Percentiles rank a stretch among this genome's conserved stretches.
phyloP scores from a whole-genome alignment of 192 early-diverging fungal genomes.

The Neocallimastix lanati region DNA sequence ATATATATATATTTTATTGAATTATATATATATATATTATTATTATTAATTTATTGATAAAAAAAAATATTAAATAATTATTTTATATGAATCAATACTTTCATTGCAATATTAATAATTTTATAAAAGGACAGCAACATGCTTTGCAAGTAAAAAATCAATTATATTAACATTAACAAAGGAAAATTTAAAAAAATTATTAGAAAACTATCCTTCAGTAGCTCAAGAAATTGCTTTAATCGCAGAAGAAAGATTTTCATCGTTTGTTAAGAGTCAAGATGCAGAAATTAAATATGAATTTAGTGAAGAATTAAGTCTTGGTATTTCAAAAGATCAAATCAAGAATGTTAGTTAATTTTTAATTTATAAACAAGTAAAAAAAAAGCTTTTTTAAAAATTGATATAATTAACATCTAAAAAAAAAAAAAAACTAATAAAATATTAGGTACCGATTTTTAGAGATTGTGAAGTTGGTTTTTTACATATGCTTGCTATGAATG shows the following conservation, averaged over 20 bases:
- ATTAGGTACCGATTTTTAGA: constrained; percentile 25
- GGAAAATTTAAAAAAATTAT: constrained; percentile 17
- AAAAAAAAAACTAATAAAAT: too few species aligned
- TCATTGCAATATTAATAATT: too few species aligned
- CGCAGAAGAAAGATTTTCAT: constrained; percentile 26
- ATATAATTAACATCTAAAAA: too few species aligned
- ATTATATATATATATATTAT: too few species aligned
- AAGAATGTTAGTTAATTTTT: constrained; percentile 23
- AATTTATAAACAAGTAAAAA: too few species aligned
- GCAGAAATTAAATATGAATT: constrained; percentile 19
- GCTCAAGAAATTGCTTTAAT: constrained; percentile 16
- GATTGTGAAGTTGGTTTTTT: constrained; percentile 28
- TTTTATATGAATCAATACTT: too few species aligned
- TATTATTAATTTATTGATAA: too few species aligned
- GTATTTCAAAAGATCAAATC: constrained; percentile 27
- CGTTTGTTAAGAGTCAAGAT: constrained; percentile 28
- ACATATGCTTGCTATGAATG: constrained; percentile 22
- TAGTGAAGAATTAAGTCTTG: constrained; percentile 27
- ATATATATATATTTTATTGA: too few species aligned
- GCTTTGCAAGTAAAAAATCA: constrained; percentile 22
- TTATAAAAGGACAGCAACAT: constrained; percentile 32
- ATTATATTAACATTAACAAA: constrained; percentile 29
- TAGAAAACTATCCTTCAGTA: constrained; percentile 19
- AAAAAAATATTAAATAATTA: too few species aligned
- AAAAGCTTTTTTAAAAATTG: too few species aligned